Conservation (phyloP, 1,284 basidiomycete species). For the Cutaneotrichosporon curvatum region DNA sequence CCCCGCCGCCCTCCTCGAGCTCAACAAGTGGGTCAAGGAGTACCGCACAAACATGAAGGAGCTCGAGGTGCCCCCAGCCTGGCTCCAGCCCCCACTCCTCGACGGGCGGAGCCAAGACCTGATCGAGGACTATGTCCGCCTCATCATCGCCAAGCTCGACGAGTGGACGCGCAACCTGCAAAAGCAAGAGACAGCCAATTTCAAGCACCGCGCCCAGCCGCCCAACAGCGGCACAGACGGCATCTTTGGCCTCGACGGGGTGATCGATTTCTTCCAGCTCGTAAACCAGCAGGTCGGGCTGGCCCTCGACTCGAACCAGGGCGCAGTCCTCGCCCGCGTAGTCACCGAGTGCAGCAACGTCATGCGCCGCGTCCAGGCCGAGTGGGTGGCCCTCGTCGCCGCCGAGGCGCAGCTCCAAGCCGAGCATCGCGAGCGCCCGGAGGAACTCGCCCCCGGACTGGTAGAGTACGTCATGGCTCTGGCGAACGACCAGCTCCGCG, state of each 20-base stretch:
- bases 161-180: slow-evolving; percentile 95
- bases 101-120: slow-evolving; percentile 88
- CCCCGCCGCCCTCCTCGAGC: slow-evolving; percentile 72
- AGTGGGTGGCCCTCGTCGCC: slow-evolving; percentile 80
- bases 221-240: slow-evolving; percentile 86
- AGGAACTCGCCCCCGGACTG: slow-evolving; percentile 78
- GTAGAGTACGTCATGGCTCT: slow-evolving; percentile 96
- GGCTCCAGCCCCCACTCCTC: slow-evolving; percentile 79
- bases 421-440: slow-evolving; percentile 60
- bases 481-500: slow-evolving; percentile 98
- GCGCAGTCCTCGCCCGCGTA: slow-evolving; percentile 83
- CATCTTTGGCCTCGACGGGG: slow-evolving; percentile 83
- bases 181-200: slow-evolving; percentile 81
- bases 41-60: slow-evolving; percentile 95
- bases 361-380: slow-evolving; percentile 81
- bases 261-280: slow-evolving; percentile 95
- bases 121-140: slow-evolving; percentile 89
- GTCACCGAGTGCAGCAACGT: slow-evolving; percentile 81
- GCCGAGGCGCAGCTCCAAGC: slow-evolving; percentile 78
- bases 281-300: slow-evolving; percentile 96
- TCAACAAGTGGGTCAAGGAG: slow-evolving; percentile 91
- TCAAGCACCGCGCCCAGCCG: slow-evolving; percentile 71
- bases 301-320: slow-evolving; percentile 91
- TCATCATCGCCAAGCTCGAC: slow-evolving; percentile 92
- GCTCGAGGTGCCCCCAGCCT: slow-evolving; percentile 69